Percentiles rank a stretch among this genome's conserved stretches.
Conservation (phyloP, 2,329 filamentous ascomycete species). For the Talaromyces sp. region DNA sequence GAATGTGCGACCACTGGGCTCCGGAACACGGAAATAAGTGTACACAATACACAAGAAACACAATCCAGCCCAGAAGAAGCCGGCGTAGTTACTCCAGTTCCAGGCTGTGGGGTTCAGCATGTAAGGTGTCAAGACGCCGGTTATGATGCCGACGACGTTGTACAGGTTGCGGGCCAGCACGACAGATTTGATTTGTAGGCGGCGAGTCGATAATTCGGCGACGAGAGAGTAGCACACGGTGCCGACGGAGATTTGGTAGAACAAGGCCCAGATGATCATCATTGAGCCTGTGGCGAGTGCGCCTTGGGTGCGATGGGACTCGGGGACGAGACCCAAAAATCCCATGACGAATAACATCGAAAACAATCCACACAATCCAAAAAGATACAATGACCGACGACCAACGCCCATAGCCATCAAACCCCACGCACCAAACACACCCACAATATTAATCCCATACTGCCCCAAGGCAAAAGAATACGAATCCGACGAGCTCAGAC, state of each 20-base stretch:
- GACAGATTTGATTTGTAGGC: conserved; percentile 87
- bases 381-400: conserved; percentile 72
- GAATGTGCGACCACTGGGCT: conserved; percentile 76
- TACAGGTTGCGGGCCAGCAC: conserved; percentile 79
- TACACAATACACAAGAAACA: conserved; percentile 80
- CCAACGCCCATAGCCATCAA: conserved; percentile 74
- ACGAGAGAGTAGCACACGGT: conserved; percentile 90
- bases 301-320: conserved; percentile 56
- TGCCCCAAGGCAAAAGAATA: conserved; percentile 60
- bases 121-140: conserved; percentile 79
- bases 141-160: conserved; percentile 80
- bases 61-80: conserved; percentile 83
- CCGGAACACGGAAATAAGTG: conserved; percentile 76
- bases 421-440: conserved; percentile 78
- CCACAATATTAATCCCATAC: conserved; percentile 70
- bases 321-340: conserved; percentile 73
- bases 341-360: conserved; percentile 78
- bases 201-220: conserved; percentile 75
- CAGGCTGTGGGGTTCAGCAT: conserved; percentile 87
- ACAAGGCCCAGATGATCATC: conserved; percentile 78
- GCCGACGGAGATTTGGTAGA: conserved; percentile 83
- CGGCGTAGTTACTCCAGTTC: conserved; percentile 84
- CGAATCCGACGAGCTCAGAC: conserved; percentile 49
- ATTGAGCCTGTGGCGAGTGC: conserved; percentile 79
- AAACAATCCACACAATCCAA: conserved; percentile 71